These are phyloP conservation scores for Colletotrichum limetticola DNA, from an alignment of 2,329 filamentous ascomycete genomes.

Conservation along the genomic window DNA sequence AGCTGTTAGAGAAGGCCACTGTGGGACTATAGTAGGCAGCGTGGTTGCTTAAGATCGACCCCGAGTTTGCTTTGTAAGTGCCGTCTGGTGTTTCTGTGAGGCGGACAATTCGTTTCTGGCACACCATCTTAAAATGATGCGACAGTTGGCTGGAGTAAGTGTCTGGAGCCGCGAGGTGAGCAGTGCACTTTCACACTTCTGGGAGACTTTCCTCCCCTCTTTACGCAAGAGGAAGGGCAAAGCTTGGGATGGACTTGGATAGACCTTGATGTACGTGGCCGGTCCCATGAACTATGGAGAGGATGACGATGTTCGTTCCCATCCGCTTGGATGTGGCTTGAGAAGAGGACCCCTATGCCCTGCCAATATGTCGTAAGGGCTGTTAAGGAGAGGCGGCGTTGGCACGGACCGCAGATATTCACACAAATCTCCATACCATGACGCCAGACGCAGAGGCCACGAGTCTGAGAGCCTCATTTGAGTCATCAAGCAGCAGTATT, in stretches of 20 bases:
- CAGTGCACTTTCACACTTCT: background rate
- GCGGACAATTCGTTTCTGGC: constrained; percentile 14
- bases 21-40: background rate
- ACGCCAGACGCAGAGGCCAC: constrained; percentile 11
- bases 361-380: constrained; percentile 10
- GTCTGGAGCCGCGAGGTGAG: constrained; percentile 8
- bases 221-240: background rate
- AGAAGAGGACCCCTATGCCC: constrained; percentile 27
- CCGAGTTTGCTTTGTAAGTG: background rate
- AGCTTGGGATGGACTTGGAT: background rate
- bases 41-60: background rate
- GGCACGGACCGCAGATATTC: constrained; percentile 1
- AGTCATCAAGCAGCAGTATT: constrained; percentile 3
- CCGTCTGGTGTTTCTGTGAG: constrained; percentile 11
- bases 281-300: constrained; percentile 5
- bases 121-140: constrained; percentile 29
- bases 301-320: constrained; percentile 12
- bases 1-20: background rate
- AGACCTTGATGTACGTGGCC: background rate
- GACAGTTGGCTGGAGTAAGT: constrained; percentile 27
- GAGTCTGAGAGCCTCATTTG: constrained; percentile 14
- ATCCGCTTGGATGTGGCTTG: constrained; percentile 29
- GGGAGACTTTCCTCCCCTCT: background rate
- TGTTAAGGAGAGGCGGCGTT: background rate
- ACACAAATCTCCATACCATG: constrained; percentile 8